Conservation (phyloP, 2,329 filamentous ascomycete species). For the Neofusicoccum umdonicola region DNA sequence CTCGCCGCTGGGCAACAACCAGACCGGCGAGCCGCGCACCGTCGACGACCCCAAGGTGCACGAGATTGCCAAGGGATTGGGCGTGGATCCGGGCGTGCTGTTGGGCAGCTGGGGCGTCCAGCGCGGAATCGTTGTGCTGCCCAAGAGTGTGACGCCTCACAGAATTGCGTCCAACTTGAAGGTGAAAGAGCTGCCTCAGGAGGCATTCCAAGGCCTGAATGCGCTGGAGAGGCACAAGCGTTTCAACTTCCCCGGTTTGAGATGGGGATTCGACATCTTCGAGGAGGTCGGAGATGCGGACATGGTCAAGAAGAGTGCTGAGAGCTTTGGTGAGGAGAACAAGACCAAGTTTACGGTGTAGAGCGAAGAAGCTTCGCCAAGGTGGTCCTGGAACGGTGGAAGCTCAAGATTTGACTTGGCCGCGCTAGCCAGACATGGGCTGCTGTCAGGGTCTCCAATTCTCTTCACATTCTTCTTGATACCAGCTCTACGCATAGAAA, state of each 20-base stretch:
- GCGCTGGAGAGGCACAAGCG: slow-evolving; percentile 35
- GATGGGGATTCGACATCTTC: slow-evolving; percentile 17
- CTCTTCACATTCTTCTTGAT: neutral
- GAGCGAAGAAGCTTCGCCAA: neutral
- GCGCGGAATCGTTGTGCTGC: slow-evolving; percentile 73
- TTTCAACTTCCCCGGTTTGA: slow-evolving; percentile 28
- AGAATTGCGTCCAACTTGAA: slow-evolving; percentile 33
- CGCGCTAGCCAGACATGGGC: neutral
- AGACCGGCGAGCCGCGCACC: slow-evolving; percentile 61
- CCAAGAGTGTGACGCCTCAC: slow-evolving; percentile 54
- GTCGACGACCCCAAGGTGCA: slow-evolving; percentile 68
- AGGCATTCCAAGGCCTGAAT: slow-evolving; percentile 31
- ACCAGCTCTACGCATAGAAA: neutral
- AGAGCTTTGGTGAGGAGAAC: slow-evolving; percentile 35
- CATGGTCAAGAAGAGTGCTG: slow-evolving; percentile 27
- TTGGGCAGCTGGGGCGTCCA: slow-evolving; percentile 89
- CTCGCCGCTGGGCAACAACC: slow-evolving; percentile 55
- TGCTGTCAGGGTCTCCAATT: neutral
- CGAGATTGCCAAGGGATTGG: slow-evolving; percentile 64
- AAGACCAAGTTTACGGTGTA: slow-evolving; percentile 33
- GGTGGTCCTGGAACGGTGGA: neutral
- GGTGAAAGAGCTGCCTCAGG: slow-evolving; percentile 29
- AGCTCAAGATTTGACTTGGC: neutral
- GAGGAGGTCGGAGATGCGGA: slow-evolving; percentile 26
- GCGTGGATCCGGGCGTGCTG: slow-evolving; percentile 74